Evolutionary conservation across 2,329 filamentous ascomycete species (phyloP).

Genomic region (Talaromyces sp.): DNA sequence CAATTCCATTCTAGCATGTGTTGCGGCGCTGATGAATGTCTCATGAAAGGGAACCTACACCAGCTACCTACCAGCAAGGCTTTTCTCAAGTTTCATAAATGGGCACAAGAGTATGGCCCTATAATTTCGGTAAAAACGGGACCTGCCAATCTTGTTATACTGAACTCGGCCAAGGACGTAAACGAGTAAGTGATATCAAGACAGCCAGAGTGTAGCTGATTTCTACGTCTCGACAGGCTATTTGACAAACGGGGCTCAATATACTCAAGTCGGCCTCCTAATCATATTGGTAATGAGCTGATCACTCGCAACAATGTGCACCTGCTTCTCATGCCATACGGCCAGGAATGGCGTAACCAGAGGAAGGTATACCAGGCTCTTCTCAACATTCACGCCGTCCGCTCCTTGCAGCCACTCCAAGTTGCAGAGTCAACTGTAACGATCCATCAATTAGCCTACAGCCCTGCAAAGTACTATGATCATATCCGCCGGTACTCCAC

Average conservation of each 20-base stretch:
- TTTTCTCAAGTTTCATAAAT: background rate
- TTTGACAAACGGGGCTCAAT: background rate
- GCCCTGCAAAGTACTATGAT: background rate
- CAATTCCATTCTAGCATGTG: background rate
- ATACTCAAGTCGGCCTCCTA: background rate
- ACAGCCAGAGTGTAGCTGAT: background rate
- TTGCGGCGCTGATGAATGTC: background rate
- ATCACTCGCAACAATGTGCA: background rate
- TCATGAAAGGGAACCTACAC: background rate
- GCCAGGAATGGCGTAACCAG: background rate
- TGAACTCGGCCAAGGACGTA: background rate
- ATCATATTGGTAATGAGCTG: background rate
- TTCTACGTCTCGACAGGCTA: background rate
- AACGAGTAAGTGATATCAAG: background rate
- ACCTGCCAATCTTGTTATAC: background rate
- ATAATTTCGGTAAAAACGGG: background rate
- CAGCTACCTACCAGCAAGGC: background rate
- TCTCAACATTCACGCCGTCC: background rate
- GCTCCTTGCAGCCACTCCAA: background rate
- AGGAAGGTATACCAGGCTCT: background rate
- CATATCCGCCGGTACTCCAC: background rate
- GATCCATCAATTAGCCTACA: background rate
- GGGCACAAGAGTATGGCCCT: background rate
- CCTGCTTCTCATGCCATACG: background rate
- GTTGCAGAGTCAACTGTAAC: background rate